Base-by-base conservation (phyloP, 2,329 filamentous ascomycete genomes). In the Curvularia spicifera region DNA sequence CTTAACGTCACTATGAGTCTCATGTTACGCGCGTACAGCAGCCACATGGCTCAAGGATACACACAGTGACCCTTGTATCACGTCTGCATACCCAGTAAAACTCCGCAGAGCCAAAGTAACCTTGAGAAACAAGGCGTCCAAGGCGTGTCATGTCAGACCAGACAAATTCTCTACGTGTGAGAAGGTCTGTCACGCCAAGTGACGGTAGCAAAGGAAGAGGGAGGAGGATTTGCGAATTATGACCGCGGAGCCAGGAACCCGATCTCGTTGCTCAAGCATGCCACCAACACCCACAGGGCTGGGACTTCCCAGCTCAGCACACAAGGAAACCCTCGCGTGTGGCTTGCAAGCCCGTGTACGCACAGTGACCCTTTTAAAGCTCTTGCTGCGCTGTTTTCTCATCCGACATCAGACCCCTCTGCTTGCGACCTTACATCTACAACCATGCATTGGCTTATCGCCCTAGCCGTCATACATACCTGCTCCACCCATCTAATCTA, bases 21-120 rank as follows among this genome's bases (percentile, higher is more conserved):
- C 4, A 15, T 50, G 20, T 46, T 35, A 52, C 40, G 26, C 31
- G 37, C 13, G 49, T 31, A 57, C 56, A 46, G 29, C 52, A 54
- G 48, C 51, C 58, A 61, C 52, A 56, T 63, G 49, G 61, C 58
- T 50, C 42, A 60, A 63, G 60, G 29, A 51, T 43, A 56, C 52
- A 55, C 24, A 56, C 52, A 55, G 58, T 54, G 50, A 55, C 54
- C 26, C 42, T 40, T 57, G 60, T 54, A 24, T 47, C 9, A 56
- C 51, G 29, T 22, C 29, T 46, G 13, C 28, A 33, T 24, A 22
- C 33, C 7, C 15, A 13, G 15, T 42, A 7, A 6, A n/a, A 40
- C 15, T 45, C 15, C 15, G 15, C 29, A 20, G 10, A 33, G 18
- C 9, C 22, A 5, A 18, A 18, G 15, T 9, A 31, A 48, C 28